Evolutionary conservation across 2,329 filamentous ascomycete genomes (phyloP), one percentile per base, ranked within the genome.

Genomic region (Botrytis fragariae): DNA sequence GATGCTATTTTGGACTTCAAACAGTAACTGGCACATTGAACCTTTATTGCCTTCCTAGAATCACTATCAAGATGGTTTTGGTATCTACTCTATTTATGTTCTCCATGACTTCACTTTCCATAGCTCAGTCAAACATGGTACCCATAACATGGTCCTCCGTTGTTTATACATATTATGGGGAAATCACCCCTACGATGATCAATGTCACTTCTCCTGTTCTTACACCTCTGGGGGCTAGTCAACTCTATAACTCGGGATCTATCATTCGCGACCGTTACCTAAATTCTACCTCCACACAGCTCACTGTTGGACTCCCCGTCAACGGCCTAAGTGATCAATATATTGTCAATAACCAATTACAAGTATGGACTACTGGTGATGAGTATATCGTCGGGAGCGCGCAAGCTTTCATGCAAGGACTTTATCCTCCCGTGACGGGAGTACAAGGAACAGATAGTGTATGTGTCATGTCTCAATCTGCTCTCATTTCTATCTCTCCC

Each of bases 401-500:
- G 48, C 84, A 88, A 69, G 93, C 91, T 0, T 97, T 97, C 82
- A 83, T 96, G 77, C 94, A 97, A 81, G 94, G 92, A 7, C 85
- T 97, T 6, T 97, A 97, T 79, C 94, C 94, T 3, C 93, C 93
- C 20, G 45, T 64, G 9, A 6, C 20, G 7, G 72, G 45, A 29
- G 59, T n/a, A 39, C 32, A 35, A n/a, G 71, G 59, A 12, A 14
- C 10, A 16, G 39, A 45, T 62, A 29, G 44, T 57, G 64, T 69
- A 73, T 44, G 65, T 70, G 32, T 45, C 29, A 22, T 5, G n/a
- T 51, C 35, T 69, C 32, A 20, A 29, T n/a, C 35, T 10, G 16
- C 25, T 14, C 14, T 37, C 22, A 12, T 64, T 7, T 10, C 14
- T 29, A 14, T 57, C 7, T 18, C n/a, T 59, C 25, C 8, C 18